These are phyloP conservation scores for Eleusine coracana DNA, from an alignment of 176 grass and related monocot species.

Conservation along the genomic window DNA sequence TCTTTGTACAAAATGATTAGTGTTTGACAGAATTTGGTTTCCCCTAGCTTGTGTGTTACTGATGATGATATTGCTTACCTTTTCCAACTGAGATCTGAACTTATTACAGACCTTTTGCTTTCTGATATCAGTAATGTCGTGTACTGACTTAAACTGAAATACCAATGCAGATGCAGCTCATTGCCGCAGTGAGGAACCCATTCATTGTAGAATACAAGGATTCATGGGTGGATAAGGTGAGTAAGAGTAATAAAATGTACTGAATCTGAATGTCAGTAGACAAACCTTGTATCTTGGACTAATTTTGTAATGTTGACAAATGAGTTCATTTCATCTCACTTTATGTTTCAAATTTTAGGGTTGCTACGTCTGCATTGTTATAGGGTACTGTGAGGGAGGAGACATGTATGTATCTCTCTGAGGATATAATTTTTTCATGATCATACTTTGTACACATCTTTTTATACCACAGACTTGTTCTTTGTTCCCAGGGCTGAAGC, in stretches of 20 bases:
- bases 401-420: constrained; percentile 79
- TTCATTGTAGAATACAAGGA: constrained; percentile 96
- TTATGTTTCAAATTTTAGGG: constrained; percentile 57
- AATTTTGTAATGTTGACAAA: not conserved
- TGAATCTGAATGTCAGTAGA: not conserved
- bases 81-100: constrained; percentile 12
- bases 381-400: constrained; percentile 87
- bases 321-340: constrained; percentile 5
- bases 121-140: not conserved
- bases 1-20: constrained; percentile 39
- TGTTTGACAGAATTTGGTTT: constrained; percentile 10
- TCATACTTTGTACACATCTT: not conserved
- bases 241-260: constrained; percentile 1
- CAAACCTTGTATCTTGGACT: not conserved
- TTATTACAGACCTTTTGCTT: not conserved
- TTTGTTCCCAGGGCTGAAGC: constrained; percentile 64
- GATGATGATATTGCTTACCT: constrained; percentile 19
- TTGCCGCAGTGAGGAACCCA: constrained; percentile 80
- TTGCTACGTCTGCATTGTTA: constrained; percentile 86
- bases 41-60: not conserved
- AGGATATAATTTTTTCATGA: constrained; percentile 4
- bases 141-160: constrained; percentile 23
- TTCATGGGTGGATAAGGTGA: constrained; percentile 94
- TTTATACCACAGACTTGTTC: not conserved
- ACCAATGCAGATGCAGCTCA: constrained; percentile 74